Percentiles rank a stretch among this genome's conserved stretches.
Evolutionary conservation across 441 rosid genomes (phyloP).

Genomic region (Jatropha multifida): DNA sequence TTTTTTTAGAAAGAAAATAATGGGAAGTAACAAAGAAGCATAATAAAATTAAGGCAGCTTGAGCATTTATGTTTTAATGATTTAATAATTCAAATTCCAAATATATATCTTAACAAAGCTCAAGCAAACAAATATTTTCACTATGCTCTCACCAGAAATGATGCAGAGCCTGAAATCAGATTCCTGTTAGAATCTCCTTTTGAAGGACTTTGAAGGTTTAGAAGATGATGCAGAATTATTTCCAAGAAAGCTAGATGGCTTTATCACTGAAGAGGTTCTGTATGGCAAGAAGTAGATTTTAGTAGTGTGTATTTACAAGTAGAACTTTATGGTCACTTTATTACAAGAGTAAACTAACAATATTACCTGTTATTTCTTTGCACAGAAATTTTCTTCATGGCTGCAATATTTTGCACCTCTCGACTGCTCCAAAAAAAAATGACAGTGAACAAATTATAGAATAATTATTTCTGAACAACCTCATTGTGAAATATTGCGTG

Average conservation of each 20-base stretch:
- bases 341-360: not conserved
- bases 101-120: not conserved
- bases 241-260: slow-evolving; percentile 25
- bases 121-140: not conserved
- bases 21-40: slow-evolving; percentile 4
- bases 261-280: slow-evolving; percentile 35
- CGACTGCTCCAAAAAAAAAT: slow-evolving; percentile 49
- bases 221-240: slow-evolving; percentile 44
- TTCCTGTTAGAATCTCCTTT: slow-evolving; percentile 37
- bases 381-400: slow-evolving; percentile 59
- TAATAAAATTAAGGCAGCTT: not conserved
- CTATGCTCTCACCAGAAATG: not conserved
- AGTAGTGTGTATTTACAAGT: not conserved
- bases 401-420: slow-evolving; percentile 77
- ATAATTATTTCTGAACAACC: not conserved
- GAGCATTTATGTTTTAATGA: not conserved
- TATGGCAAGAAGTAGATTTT: not conserved
- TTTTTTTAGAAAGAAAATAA: not conserved
- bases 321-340: not conserved
- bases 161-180: not conserved
- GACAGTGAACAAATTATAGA: not conserved
- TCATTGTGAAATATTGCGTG: not conserved
- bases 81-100: not conserved
- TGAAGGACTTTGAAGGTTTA: slow-evolving; percentile 28
- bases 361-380: slow-evolving; percentile 58